Base-by-base conservation (phyloP, 768 basidiomycete genomes). In the Nidula microcarpa region DNA sequence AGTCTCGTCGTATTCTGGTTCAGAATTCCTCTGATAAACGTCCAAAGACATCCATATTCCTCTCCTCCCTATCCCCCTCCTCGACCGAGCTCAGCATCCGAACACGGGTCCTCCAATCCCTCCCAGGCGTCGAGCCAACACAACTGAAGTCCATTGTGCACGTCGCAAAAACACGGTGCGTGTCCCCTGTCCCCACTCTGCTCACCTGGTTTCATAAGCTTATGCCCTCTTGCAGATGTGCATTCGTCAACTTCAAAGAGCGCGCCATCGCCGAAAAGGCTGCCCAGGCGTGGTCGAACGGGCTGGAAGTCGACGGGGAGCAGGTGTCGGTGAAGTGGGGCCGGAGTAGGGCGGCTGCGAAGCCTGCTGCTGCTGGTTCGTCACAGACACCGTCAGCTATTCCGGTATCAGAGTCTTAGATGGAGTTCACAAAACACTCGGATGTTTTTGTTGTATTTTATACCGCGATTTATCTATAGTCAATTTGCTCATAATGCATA, bases 231-330 rank as follows among this genome's bases (percentile, higher is more conserved):
- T 39, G 13, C 54, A 91, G 91, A 68, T 96, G 94, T 70, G 97
- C 96, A 1, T 99, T 99, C 68, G 80, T 97, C 50, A 98, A 98
- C 68, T 98, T 98, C 74, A 86, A 80, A 59, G 83, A 89, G 51
- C 81, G 97, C 16, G 63, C 75, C 5, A 76, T 82, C n/a, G 95
- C 97, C 13, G 97, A 99, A 70, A 74, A 76, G 13, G 94, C 91
- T 0, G 95, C 95, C 0, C 83, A 90, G 57, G 86, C 89, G 8
- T 93, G 95, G 84, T 84, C 92, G n/a, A 85, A 86, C 56, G 94
- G 95, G 1, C 74, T 98, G 8, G 95, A 96, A 59, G 75, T 98
- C 23, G 87, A 92, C 32, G 88, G 84, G 1, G 85, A 87, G 64
- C 76, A 74, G 34, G 80, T 89, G 8, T 74, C 79, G 44, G 80